Evolutionary conservation across 75 land plant genomes (phyloP).

Genomic region (Larix kaempferi): DNA sequence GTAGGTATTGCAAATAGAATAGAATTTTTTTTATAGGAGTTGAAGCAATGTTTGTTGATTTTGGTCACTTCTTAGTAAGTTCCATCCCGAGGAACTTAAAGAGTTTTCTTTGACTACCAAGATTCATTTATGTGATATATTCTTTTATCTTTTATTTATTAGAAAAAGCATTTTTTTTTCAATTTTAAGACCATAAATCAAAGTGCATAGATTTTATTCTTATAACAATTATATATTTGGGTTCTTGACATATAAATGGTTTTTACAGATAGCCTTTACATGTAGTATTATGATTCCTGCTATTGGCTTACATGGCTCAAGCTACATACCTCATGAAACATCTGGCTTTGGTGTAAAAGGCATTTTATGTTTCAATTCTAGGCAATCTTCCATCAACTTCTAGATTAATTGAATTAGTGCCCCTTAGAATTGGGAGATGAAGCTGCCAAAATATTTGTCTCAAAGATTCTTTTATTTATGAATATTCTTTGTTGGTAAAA

Average conservation of each 20-base stretch:
- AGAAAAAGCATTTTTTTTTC: background rate
- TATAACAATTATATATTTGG: background rate
- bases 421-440: background rate
- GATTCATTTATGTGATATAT: background rate
- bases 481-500: background rate
- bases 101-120: background rate
- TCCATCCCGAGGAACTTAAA: slow-evolving; percentile 60
- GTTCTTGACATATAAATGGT: background rate
- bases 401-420: background rate
- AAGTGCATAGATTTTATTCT: background rate
- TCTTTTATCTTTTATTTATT: background rate
- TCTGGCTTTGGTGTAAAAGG: slow-evolving; percentile 38
- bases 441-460: background rate
- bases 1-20: too few relatives aligned
- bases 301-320: slow-evolving; percentile 92
- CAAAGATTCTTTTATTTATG: background rate
- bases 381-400: slow-evolving; percentile 22
- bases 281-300: slow-evolving; percentile 84
- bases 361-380: slow-evolving; percentile 91
- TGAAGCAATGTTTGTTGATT: slow-evolving; percentile 92
- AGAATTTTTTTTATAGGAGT: slow-evolving; percentile 71
- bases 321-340: slow-evolving; percentile 80
- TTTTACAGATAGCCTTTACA: slow-evolving; percentile 76
- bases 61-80: slow-evolving; percentile 74
- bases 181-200: background rate